Evolutionary conservation across 2,329 filamentous ascomycete genomes (phyloP).

Genomic region (Paramyrothecium sp.): DNA sequence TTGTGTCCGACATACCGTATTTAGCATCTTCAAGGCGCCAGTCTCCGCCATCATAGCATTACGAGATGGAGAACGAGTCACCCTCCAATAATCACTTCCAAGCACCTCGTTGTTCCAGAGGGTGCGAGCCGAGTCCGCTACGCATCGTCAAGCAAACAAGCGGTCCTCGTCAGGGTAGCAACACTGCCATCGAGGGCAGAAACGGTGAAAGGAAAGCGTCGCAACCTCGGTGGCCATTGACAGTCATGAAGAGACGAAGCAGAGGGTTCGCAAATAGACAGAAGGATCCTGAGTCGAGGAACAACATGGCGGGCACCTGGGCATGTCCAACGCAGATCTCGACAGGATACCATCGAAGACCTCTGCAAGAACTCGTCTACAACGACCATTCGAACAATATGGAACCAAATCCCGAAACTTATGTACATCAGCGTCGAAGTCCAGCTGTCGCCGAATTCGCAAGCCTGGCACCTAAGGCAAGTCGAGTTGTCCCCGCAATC

Average conservation of each 20-base stretch:
- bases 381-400: background rate
- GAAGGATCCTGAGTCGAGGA: constrained; percentile 1
- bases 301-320: constrained; percentile 2
- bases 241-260: constrained; percentile 33
- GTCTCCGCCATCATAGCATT: no score
- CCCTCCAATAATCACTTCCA: background rate
- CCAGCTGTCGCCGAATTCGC: background rate
- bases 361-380: background rate
- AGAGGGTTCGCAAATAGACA: background rate
- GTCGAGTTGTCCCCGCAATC: no score
- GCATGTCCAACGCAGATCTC: background rate
- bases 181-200: no score
- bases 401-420: background rate
- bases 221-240: constrained; percentile 20
- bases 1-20: no score
- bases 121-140: constrained; percentile 42
- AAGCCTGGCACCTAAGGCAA: no score
- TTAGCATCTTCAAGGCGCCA: no score
- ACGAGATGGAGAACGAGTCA: background rate
- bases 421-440: background rate
- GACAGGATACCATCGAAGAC: background rate
- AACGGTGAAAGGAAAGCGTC: constrained; percentile 13
- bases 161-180: no score
- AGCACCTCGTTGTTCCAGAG: background rate
- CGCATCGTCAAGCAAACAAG: constrained; percentile 52